Evolutionary conservation across 2,329 filamentous ascomycete genomes (phyloP), one percentile per base, ranked within the genome.

Genomic region (Nemania diffusa): DNA sequence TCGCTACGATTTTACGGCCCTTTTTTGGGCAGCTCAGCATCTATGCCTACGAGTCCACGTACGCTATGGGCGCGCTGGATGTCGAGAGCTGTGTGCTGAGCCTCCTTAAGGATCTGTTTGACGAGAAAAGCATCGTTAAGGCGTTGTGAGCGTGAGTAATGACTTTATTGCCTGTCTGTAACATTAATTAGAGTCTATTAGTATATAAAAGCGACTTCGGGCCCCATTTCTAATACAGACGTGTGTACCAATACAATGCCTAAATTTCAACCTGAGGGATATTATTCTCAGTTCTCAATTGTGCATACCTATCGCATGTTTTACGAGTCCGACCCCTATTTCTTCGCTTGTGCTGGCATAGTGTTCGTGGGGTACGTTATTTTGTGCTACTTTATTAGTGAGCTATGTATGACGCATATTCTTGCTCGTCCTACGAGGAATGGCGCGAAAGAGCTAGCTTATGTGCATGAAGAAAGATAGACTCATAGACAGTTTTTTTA

Each of bases 11-110:
- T 13, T 80, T 98, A 69, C 85, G 92, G 72, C 95, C 95, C 0
- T 98, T 97, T 81, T 93, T 98, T 76, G 91, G 91, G 15, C 92
- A 97, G 77, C 81, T 99, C 70, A 97, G 94, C 77, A 97, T 99
- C 75, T 92, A 91, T 78, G 91, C 92, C 0, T 99, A 97, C 80
- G 96, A 99, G 82, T 92, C 91, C 69, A 95, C 92, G 62, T 99
- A 99, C 79, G 89, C 91, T 17, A 94, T 97, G 89, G 90, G 89
- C 40, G 79, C 79, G 48, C 80, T 91, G 27, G 93, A 97, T 78
- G 77, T 85, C 73, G 86, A 89, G 58, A 84, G 83, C 9, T 94
- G 92, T 74, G 83, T 86, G 60, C 82, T 85, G 71, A 85, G 85
- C 55, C 75, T 97, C 67, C 77, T 97, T 76, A 87, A 81, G 75